Base-by-base conservation (phyloP, 2,329 filamentous ascomycete genomes). In the Chaetomiaceae sp. region DNA sequence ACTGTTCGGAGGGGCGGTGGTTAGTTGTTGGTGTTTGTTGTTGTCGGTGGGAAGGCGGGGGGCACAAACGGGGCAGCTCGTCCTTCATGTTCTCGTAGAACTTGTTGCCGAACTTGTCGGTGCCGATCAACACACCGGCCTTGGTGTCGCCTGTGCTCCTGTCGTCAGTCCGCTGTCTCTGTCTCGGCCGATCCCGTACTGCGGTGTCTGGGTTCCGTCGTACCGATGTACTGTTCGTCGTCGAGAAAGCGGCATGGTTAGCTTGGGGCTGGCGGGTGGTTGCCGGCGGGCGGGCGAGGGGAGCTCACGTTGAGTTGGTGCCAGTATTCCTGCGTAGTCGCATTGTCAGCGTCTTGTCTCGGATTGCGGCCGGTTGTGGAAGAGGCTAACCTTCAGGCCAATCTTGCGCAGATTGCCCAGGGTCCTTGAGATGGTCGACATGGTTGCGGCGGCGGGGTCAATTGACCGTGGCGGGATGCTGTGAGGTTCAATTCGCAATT, bases 51-150 rank as follows among this genome's bases (percentile, higher is more conserved):
- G 13, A 3, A 19, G 25, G 4, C 3, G 12, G 13, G 8, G 37
- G 10, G 27, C n/a, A 31, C 86, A 68, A 77, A 95, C 89, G 77
- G 52, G 93, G 93, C 54, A 99, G 79, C 71, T 99, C 93, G 68
- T 97, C 90, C 68, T 95, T 72, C n/a, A n/a, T n/a, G 77, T 99
- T 96, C 79, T 99, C 93, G 70, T 82, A 99, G 79, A 80, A 99
- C 76, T 96, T 97, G 83, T 99, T 99, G 70, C 93, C 95, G 68
- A 85, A 95, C 70, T 84, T 82, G 76, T 99, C 93, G 65, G 75
- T 81, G 63, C 86, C 93, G 60, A 99, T 82, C 60, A 95, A 78
- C 38, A 81, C 83, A 65, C 93, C 95, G 66, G 87, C 84, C 77
- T 99, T 99, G 72, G 93, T 99, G 74, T 99, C 93, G 76, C 92